Evolutionary conservation across 1,139 yeast species (phyloP).

Genomic region (Martiniozyma asiatica): DNA sequence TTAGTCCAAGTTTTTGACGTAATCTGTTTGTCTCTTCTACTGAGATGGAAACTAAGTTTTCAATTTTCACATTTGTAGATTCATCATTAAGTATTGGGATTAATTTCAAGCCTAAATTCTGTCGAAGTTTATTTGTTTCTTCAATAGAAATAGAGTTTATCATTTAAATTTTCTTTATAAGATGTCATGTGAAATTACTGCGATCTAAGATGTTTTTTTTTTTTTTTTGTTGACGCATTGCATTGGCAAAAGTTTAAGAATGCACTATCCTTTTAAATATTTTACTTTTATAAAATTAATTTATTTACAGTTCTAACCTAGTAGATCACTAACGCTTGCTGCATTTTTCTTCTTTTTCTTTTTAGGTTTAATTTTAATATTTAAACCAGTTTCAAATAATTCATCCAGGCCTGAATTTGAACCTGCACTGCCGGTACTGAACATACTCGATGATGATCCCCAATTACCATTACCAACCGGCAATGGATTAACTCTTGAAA

Average conservation of each 20-base stretch:
- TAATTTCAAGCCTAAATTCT: conserved; percentile 14
- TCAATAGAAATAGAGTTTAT: too few relatives aligned
- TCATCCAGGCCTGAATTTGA: conserved; percentile 1
- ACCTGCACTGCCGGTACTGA: background rate
- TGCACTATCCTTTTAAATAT: too few relatives aligned
- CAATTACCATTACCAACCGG: conserved; percentile 23
- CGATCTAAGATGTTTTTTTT: too few relatives aligned
- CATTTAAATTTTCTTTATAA: too few relatives aligned
- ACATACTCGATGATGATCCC: conserved; percentile 14
- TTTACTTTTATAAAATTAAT: too few relatives aligned
- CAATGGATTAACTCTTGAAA: conserved; percentile 28
- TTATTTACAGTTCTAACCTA: too few relatives aligned
- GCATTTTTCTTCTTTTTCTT: background rate
- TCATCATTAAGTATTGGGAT: conserved; percentile 19
- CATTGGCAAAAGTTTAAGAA: too few relatives aligned
- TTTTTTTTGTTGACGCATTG: too few relatives aligned
- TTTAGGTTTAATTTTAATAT: background rate
- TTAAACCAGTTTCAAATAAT: conserved; percentile 2
- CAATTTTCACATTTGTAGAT: conserved; percentile 26
- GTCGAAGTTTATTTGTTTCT: conserved; percentile 18
- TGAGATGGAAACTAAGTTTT: conserved; percentile 12
- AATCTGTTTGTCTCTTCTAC: conserved; percentile 19
- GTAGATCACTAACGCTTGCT: too few relatives aligned
- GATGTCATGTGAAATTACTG: too few relatives aligned
- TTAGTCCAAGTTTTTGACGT: conserved; percentile 14